These are phyloP conservation scores for Xylaria curta DNA, from an alignment of 495 filamentous ascomycete genomes.

Conservation along the genomic window DNA sequence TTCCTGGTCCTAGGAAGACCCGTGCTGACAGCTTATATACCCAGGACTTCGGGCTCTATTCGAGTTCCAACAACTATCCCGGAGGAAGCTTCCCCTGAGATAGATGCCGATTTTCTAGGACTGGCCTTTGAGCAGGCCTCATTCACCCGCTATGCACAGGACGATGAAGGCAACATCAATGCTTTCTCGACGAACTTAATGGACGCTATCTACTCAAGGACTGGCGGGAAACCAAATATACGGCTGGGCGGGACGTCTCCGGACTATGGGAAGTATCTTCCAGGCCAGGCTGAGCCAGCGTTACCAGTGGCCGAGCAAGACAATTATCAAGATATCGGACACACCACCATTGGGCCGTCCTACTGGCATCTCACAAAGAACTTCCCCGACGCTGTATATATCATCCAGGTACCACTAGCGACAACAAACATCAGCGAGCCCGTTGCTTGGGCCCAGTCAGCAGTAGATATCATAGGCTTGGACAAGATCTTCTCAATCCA, in stretches of 20 bases:
- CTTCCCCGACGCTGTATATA: constrained; percentile 37
- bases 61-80: constrained; percentile 20
- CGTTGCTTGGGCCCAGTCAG: constrained; percentile 37
- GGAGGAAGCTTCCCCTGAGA: constrained; percentile 24
- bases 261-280: constrained; percentile 40
- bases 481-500: constrained; percentile 41
- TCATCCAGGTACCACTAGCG: constrained; percentile 41
- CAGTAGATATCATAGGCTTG: constrained; percentile 31
- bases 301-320: constrained; percentile 37
- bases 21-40: constrained; percentile 23
- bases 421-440: constrained; percentile 41
- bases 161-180: constrained; percentile 34
- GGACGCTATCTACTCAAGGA: constrained; percentile 37
- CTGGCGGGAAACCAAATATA: constrained; percentile 38
- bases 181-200: constrained; percentile 39
- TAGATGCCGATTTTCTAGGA: constrained; percentile 36
- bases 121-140: constrained; percentile 40
- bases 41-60: constrained; percentile 28
- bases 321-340: constrained; percentile 39
- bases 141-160: constrained; percentile 38
- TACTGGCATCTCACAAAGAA: constrained; percentile 38
- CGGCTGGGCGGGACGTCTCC: constrained; percentile 38
- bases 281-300: constrained; percentile 36
- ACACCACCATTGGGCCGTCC: constrained; percentile 38
- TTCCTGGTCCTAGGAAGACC: constrained; percentile 26